Evolutionary conservation across 1,139 yeast species (phyloP), one percentile per base, ranked within the genome.

Genomic region (Saccharomyces hybrid): DNA sequence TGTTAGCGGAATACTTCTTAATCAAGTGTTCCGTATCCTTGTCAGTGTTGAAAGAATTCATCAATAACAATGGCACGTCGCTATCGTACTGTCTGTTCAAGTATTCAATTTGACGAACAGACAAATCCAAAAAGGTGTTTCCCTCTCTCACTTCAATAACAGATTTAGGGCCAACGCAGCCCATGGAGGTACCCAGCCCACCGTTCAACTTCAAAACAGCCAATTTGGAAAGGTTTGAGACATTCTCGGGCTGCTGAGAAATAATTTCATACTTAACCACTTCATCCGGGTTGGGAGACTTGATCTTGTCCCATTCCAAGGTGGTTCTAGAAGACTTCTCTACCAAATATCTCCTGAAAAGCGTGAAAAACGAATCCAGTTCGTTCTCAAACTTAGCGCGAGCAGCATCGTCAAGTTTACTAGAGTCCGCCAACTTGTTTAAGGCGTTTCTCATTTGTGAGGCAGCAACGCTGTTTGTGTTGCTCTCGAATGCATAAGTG

Each of bases 171-270:
- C 99, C 99, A 60, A 93, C 98, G 77, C 99, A 95, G 55, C 99
- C 99, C 99, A 93, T 93, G 14, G 99, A 91, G 42, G 99, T 93
- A 70, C 99, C 99, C 64, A 93, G 80, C 52, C 99, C 99, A 78
- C 99, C 99, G 72, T 93, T 93, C 71, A 93, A 82, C 76, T 93
- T 93, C 73, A 93, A 80, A 49, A 93, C 99, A 3, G 98, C 98
- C 70, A 93, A 80, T 73, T 91, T 91, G 64, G 83, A 75, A 69
- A 95, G 80, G 72, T 84, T 84, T n/a, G 64, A 54, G 23, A 65
- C 66, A 51, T 60, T 73, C 74, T 46, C 76, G 47, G 64, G 64
- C 54, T 68, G 65, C 52, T 60, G 65, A 11, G 65, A 65, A 63
- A 88, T 78, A 38, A 77, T 68, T 49, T 73, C 67, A 75, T 88